Percentiles rank a stretch among this genome's conserved stretches.
Evolutionary conservation across 495 filamentous ascomycete genomes (phyloP).

Genomic region (Penicillium bovifimosum): DNA sequence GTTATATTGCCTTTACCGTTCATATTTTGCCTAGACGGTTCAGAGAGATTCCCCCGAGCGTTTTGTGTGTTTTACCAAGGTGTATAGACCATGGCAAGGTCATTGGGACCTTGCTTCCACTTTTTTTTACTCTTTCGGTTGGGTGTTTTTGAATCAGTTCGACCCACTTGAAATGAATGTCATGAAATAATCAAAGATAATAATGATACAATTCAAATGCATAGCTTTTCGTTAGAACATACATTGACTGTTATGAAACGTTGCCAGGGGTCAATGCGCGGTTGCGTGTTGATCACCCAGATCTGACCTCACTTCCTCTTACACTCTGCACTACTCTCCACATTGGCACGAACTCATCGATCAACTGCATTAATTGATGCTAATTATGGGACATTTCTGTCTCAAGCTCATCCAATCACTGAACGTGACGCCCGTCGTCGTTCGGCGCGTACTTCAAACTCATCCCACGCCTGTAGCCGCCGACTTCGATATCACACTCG

Average conservation of each 20-base stretch:
- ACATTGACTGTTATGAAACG: no score
- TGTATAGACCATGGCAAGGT: slow-evolving; percentile 27
- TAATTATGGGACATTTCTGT: slow-evolving; percentile 24
- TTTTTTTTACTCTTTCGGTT: background rate
- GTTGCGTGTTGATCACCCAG: background rate
- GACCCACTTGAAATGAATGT: slow-evolving; percentile 20
- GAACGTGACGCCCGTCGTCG: slow-evolving; percentile 13
- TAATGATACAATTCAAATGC: slow-evolving; percentile 1
- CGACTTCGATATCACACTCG: slow-evolving; percentile 21
- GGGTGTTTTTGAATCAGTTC: slow-evolving; percentile 9
- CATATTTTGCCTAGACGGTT: slow-evolving; percentile 36
- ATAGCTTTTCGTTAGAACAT: no score
- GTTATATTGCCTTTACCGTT: slow-evolving; percentile 27
- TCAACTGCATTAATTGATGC: slow-evolving; percentile 10
- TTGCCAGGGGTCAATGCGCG: slow-evolving; percentile 2
- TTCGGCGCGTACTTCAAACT: slow-evolving; percentile 27
- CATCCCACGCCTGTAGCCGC: slow-evolving; percentile 23
- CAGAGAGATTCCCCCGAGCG: slow-evolving; percentile 39
- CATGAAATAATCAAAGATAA: slow-evolving; percentile 17
- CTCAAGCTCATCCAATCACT: background rate
- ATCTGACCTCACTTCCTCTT: background rate
- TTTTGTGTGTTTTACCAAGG: slow-evolving; percentile 18
- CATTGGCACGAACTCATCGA: slow-evolving; percentile 4
- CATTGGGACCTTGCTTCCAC: slow-evolving; percentile 16
- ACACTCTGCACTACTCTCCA: background rate